Conservation (phyloP, 169 alveolate genomes). For the Plasmodium fragile region DNA sequence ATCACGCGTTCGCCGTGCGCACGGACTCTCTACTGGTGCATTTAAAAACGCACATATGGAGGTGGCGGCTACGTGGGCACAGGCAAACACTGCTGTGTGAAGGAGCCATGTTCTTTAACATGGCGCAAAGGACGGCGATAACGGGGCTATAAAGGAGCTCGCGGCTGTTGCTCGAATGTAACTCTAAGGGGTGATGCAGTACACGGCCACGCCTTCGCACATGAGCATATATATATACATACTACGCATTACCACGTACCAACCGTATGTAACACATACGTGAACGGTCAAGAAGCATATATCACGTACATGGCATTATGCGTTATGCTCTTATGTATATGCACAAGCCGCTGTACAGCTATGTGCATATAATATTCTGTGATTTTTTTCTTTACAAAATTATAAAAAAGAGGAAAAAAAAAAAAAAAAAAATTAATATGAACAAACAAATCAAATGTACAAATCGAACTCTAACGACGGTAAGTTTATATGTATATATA, state of each 20-base stretch:
- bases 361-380: slow-evolving; percentile 1
- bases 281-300: background rate
- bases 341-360: background rate
- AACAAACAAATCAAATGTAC: background rate
- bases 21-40: background rate
- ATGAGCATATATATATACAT: background rate
- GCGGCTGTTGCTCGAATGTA: background rate
- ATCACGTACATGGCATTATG: background rate
- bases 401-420: background rate
- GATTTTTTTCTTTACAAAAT: background rate
- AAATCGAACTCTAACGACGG: background rate
- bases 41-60: background rate
- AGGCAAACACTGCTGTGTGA: background rate
- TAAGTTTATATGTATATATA: background rate
- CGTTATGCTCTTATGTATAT: background rate
- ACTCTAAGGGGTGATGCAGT: background rate
- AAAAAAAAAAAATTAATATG: background rate
- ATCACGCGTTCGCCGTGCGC: background rate
- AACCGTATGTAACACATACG: background rate
- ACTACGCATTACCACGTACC: background rate
- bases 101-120: background rate
- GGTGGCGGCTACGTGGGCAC: background rate
- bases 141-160: background rate
- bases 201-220: background rate
- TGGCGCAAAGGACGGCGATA: background rate